phyloP scores from a whole-genome alignment of 2,329 filamentous ascomycete genomes.

The Epichloe scottii region DNA sequence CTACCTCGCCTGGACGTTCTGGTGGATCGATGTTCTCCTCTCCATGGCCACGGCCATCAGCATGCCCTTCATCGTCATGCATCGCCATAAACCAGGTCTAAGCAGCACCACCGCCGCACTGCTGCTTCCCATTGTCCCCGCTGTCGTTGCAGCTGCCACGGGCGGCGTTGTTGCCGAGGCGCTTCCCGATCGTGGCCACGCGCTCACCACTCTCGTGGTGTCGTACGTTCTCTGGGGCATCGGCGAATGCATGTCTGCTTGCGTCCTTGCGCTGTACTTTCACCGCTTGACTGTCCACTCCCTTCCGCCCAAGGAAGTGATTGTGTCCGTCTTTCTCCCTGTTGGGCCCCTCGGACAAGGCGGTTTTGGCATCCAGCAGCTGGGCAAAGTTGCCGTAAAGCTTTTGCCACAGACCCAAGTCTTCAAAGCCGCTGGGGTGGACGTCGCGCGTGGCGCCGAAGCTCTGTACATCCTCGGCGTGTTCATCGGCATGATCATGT shows the following conservation, averaged over 20 bases:
- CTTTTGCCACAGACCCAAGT: constrained; percentile 26
- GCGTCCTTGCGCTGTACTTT: constrained; percentile 56
- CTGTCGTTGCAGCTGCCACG: constrained; percentile 51
- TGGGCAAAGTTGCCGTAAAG: constrained; percentile 33
- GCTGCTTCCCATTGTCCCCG: constrained; percentile 53
- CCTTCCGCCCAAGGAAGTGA: constrained; percentile 52
- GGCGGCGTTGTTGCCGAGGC: constrained; percentile 52
- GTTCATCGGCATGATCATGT: constrained; percentile 29
- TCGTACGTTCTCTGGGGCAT: constrained; percentile 60
- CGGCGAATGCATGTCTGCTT: constrained; percentile 44
- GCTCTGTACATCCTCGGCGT: constrained; percentile 48
- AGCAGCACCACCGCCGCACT: constrained; percentile 51
- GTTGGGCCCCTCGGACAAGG: constrained; percentile 56
- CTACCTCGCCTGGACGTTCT: constrained; percentile 42
- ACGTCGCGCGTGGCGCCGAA: constrained; percentile 18
- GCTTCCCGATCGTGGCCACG: constrained; percentile 40
- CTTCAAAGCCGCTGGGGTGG: constrained; percentile 30
- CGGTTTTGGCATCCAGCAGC: constrained; percentile 43
- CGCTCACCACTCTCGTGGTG: constrained; percentile 48
- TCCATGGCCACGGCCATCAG: constrained; percentile 41
- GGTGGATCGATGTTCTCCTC: constrained; percentile 43
- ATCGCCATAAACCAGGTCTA: constrained; percentile 32
- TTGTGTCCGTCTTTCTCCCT: constrained; percentile 56
- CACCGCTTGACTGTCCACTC: constrained; percentile 55
- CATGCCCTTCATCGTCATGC: constrained; percentile 43